A percentile compares a stretch with the other conserved stretches of the same genome.
phyloP scores from a whole-genome alignment of 345 rosid genomes.

The Cardamine chenopodiifolia region DNA sequence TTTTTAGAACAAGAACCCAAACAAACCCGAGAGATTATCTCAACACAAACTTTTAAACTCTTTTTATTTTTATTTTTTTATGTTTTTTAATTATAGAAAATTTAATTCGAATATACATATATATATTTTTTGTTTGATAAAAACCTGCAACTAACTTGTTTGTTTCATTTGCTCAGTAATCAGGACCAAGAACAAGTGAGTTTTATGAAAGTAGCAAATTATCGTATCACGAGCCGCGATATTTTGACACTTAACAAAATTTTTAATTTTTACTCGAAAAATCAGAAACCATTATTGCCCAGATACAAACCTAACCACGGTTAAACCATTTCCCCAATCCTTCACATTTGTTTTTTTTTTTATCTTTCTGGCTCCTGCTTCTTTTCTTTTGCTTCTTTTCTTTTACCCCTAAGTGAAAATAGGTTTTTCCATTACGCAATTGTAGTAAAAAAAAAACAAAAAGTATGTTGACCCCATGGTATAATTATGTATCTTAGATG shows the following conservation, averaged over 20 bases:
- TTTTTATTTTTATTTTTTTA: background rate
- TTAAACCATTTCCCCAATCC: background rate
- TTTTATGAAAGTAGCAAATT: slow-evolving; percentile 13
- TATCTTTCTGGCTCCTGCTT: background rate
- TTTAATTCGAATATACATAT: background rate
- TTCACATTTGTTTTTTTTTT: background rate
- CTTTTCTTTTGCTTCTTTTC: background rate
- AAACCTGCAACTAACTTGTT: slow-evolving; percentile 28
- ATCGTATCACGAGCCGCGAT: slow-evolving; percentile 27
- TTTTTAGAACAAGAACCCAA: slow-evolving; percentile 35
- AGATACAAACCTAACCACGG: slow-evolving; percentile 9
- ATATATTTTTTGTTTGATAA: background rate
- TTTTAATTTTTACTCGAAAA: background rate
- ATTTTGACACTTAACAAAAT: background rate
- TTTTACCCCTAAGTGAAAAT: background rate
- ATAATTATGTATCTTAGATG: background rate
- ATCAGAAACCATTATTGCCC: slow-evolving; percentile 8
- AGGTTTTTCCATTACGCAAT: background rate
- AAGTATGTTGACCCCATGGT: background rate
- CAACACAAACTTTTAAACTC: slow-evolving; percentile 19
- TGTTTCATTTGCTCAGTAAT: slow-evolving; percentile 15
- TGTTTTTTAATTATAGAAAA: background rate
- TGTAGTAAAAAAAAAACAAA: background rate
- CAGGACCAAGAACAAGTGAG: background rate
- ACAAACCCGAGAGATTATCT: slow-evolving; percentile 39